A percentile compares a stretch with the other conserved stretches of the same genome.
Evolutionary conservation across 352 stramenopile genomes (phyloP).

Genomic region (Thraustochytrium striatum): DNA sequence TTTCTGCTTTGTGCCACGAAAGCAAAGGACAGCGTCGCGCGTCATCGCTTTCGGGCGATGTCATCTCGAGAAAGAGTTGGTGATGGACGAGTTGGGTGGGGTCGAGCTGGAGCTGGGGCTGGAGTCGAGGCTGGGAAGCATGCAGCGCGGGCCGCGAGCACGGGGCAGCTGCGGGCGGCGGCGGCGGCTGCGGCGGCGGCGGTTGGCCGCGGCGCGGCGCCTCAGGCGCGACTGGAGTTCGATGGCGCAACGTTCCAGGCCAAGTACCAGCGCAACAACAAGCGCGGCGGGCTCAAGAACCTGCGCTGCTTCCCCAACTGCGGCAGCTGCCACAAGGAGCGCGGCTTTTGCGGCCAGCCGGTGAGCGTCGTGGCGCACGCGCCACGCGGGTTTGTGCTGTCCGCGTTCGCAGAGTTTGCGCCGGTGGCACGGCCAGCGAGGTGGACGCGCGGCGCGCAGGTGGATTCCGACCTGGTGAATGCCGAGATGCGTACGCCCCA

Average conservation of each 20-base stretch:
- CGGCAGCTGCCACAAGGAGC: conserved; percentile 70
- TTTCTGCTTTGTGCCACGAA: too few species aligned
- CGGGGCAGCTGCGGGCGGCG: too few species aligned
- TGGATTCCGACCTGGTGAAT: neutral
- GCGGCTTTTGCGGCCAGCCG: conserved; percentile 74
- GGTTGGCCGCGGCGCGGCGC: too few species aligned
- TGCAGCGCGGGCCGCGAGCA: too few species aligned
- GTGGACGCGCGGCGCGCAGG: neutral
- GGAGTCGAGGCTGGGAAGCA: too few species aligned
- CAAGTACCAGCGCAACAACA: conserved; percentile 80
- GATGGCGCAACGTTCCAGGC: conserved; percentile 58
- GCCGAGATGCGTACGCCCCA: neutral
- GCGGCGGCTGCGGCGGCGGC: too few species aligned
- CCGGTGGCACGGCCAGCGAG: neutral
- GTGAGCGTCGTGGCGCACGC: conserved; percentile 67
- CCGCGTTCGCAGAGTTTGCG: conserved; percentile 24
- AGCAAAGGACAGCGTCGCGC: too few species aligned
- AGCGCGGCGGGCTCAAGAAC: conserved; percentile 80
- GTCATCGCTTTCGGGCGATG: too few species aligned
- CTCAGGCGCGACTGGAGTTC: conserved; percentile 6
- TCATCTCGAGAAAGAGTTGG: too few species aligned
- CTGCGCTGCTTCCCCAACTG: conserved; percentile 75
- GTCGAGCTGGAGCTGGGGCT: too few species aligned
- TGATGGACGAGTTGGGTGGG: too few species aligned
- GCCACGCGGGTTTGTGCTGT: neutral